Base-by-base conservation (phyloP, 257 asterid species). In the Lycium barbarum region DNA sequence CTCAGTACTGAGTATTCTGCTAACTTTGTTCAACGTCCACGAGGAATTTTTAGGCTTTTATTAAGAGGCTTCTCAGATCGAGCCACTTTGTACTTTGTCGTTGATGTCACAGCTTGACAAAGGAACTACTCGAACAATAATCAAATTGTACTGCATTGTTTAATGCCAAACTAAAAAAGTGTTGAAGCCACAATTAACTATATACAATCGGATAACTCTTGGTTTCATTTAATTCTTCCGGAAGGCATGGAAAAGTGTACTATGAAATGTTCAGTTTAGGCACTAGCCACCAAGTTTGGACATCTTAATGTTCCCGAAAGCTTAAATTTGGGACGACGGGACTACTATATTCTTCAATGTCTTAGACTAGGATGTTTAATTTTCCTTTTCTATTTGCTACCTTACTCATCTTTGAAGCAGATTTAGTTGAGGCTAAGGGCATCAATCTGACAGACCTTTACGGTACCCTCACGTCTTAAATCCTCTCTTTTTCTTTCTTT, bases 391-490 rank as follows among this genome's bases (percentile, higher is more conserved):
- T 51, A 53, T 51, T 2, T 76, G 82, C 61, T 53, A 76, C 51
- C 82, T 76, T 22, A 51, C 36, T 76, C 82, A 76, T 51, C 82
- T 76, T 51, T 76, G 63, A 76, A 51, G 22, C 63, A 76, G 22
- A 53, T 26, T 22, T 76, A 51, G 26, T 76, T 3, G 47, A 76
- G 63, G 82, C 82, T 76, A 47, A 14, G 43, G 8, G 26, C 65
- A 76, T 51, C 14, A 76, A 51, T 76, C 7, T 76, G 15, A 0
- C 40, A 74, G 26, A 76, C 26, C 15, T 76, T 76, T 18, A 76
- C 43, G 0, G 26, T 76, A 76, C 26, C 15, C 47, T 76, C 62
- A 76, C 36, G 63, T 51, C 63, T 51, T 51, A 76, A 33, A 15
- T 26, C 43, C 59, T 70, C 43, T 76, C 26, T 76, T 49, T 51